Percentiles rank a stretch among this genome's conserved stretches.
Conservation (phyloP, 1,284 basidiomycete genomes). For the Marasmius tenuissimus region DNA sequence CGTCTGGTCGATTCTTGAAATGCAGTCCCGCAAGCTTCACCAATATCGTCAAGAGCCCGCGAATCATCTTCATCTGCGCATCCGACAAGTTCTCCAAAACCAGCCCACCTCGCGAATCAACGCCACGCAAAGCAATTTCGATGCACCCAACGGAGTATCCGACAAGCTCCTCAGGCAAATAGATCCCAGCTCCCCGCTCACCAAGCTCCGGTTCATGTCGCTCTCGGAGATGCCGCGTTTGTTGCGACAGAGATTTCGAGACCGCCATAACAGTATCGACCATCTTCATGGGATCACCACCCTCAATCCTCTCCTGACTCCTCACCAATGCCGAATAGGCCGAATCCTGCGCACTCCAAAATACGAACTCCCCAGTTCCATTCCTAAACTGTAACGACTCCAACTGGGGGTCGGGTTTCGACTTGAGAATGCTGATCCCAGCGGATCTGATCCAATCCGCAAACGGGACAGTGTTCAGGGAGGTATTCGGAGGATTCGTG, state of each 20-base stretch:
- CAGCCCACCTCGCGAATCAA: conserved; percentile 46
- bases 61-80: conserved; percentile 73
- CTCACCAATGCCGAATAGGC: conserved; percentile 61
- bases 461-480: conserved; percentile 61
- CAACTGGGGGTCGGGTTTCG: conserved; percentile 67
- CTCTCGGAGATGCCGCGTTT: conserved; percentile 74
- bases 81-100: conserved; percentile 80
- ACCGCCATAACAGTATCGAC: conserved; percentile 75
- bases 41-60: conserved; percentile 72
- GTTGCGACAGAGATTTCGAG: conserved; percentile 68
- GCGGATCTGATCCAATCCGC: conserved; percentile 81
- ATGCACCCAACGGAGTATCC: conserved; percentile 85
- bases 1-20: conserved; percentile 65
- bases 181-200: conserved; percentile 77
- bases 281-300: conserved; percentile 69
- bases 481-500: conserved; percentile 42
- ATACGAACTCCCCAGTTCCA: conserved; percentile 82
- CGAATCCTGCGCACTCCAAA: conserved; percentile 79
- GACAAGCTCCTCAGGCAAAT: conserved; percentile 88
- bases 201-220: conserved; percentile 69
- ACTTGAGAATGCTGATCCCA: conserved; percentile 79
- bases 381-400: conserved; percentile 72
- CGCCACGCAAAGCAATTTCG: conserved; percentile 80
- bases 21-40: conserved; percentile 67
- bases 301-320: conserved; percentile 46